phyloP scores from a whole-genome alignment of 2,329 filamentous ascomycete genomes.

The Pezicula rhizophila region DNA sequence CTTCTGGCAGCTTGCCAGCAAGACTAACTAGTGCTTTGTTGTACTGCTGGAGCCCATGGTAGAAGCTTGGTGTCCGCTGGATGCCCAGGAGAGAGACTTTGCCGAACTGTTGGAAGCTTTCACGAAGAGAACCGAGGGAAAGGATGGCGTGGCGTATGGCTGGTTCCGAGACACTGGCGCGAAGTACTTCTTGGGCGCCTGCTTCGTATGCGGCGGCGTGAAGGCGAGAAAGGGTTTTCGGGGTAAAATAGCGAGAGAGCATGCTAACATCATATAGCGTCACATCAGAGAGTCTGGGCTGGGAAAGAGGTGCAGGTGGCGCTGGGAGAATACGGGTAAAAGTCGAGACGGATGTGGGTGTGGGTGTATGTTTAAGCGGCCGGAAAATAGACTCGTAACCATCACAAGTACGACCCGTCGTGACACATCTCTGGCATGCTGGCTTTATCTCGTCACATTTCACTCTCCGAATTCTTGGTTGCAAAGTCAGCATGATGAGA shows the following conservation, averaged over 20 bases:
- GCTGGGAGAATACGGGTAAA: constrained; percentile 15
- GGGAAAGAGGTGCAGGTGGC: constrained; percentile 12
- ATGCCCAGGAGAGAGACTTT: constrained; percentile 18
- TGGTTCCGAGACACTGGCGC: constrained; percentile 31
- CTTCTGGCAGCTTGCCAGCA: constrained; percentile 32
- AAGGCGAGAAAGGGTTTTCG: constrained; percentile 35
- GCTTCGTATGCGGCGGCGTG: constrained; percentile 29
- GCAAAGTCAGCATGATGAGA: constrained; percentile 16
- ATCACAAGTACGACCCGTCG: constrained; percentile 36
- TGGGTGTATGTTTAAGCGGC: constrained; percentile 17
- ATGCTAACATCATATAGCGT: constrained; percentile 27
- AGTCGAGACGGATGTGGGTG: constrained; percentile 9
- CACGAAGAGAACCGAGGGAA: constrained; percentile 34
- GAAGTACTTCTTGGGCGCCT: constrained; percentile 35
- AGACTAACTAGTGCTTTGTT: constrained; percentile 34
- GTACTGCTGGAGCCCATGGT: constrained; percentile 37
- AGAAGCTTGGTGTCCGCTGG: constrained; percentile 26
- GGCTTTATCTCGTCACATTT: constrained; percentile 23
- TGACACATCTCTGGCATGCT: constrained; percentile 23
- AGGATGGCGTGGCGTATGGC: constrained; percentile 33
- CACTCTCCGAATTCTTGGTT: constrained; percentile 39
- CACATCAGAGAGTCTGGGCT: constrained; percentile 12
- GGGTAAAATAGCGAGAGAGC: constrained; percentile 36
- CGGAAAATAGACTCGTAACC: constrained; percentile 36
- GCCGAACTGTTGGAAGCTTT: constrained; percentile 31